These are phyloP conservation scores for Fonsecaea multimorphosa DNA, from an alignment of 2,329 filamentous ascomycete species.

Conservation along the genomic window DNA sequence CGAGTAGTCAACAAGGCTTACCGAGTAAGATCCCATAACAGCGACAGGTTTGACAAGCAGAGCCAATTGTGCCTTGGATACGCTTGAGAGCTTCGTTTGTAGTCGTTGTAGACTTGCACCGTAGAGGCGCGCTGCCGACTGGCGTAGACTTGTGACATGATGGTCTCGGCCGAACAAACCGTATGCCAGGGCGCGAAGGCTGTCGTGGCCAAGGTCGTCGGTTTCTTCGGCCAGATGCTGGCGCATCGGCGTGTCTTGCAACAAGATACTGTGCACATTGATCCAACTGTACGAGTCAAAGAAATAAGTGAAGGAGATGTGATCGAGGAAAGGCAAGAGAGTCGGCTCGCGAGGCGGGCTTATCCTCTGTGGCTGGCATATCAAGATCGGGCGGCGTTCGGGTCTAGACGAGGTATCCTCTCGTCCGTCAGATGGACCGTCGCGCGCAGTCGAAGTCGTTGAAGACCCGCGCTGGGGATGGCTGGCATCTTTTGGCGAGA, in stretches of 20 bases:
- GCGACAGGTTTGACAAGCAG: neutral
- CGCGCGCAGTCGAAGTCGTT: neutral
- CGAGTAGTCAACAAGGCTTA: too few species aligned
- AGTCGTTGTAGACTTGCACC: neutral
- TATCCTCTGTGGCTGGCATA: neutral
- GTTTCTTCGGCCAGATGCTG: neutral
- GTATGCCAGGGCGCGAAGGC: neutral
- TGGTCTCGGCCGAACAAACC: neutral
- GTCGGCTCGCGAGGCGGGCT: neutral
- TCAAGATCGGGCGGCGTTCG: neutral
- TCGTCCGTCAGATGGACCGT: too few species aligned
- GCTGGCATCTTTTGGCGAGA: neutral
- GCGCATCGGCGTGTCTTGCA: neutral
- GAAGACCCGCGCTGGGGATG: neutral
- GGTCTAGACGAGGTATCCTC: neutral
- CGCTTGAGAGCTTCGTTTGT: neutral
- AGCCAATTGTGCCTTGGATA: neutral
- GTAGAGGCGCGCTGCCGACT: neutral
- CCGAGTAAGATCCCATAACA: neutral
- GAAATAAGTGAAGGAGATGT: neutral
- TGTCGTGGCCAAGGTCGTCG: neutral
- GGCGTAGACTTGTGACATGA: neutral
- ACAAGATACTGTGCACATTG: constrained; percentile 1
- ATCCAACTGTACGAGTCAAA: neutral
- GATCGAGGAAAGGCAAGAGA: neutral